phyloP scores from a whole-genome alignment of 257 asterid genomes.

The Petrea volubilis region DNA sequence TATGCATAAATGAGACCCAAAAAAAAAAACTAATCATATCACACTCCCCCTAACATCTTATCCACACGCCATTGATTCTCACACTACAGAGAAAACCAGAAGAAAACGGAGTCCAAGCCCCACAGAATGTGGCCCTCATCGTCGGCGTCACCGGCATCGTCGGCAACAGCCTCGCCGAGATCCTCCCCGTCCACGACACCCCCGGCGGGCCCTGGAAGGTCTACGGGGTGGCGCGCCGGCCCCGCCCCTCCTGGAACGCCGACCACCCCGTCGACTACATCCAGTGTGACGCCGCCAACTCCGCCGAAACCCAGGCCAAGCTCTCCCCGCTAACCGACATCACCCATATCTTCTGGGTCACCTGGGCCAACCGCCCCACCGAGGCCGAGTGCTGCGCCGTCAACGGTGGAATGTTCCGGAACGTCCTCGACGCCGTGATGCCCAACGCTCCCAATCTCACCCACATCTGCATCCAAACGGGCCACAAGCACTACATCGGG shows the following conservation, averaged over 20 bases:
- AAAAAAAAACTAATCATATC: too few species aligned
- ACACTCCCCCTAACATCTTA: background rate
- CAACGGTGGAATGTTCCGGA: constrained; percentile 34
- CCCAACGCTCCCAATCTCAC: constrained; percentile 31
- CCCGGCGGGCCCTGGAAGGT: constrained; percentile 53
- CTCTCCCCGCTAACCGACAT: constrained; percentile 36
- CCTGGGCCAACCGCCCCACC: constrained; percentile 36
- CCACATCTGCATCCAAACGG: constrained; percentile 41
- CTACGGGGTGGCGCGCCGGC: constrained; percentile 44
- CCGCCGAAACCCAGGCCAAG: constrained; percentile 25
- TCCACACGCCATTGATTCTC: too few species aligned
- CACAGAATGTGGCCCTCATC: constrained; percentile 30
- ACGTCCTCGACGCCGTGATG: constrained; percentile 32
- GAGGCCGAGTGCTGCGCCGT: constrained; percentile 34
- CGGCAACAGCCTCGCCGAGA: constrained; percentile 43
- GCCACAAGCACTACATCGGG: constrained; percentile 45
- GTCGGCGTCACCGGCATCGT: constrained; percentile 44
- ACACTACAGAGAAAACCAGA: constrained; percentile 17
- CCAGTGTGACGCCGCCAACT: constrained; percentile 38
- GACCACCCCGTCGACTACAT: constrained; percentile 37
- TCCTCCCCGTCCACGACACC: constrained; percentile 38
- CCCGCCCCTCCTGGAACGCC: constrained; percentile 35
- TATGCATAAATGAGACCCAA: too few species aligned
- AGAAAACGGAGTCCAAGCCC: constrained; percentile 12
- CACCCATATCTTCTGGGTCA: constrained; percentile 38